Base-by-base conservation (phyloP, 257 asterid genomes). In the Rauvolfia tetraphylla region DNA sequence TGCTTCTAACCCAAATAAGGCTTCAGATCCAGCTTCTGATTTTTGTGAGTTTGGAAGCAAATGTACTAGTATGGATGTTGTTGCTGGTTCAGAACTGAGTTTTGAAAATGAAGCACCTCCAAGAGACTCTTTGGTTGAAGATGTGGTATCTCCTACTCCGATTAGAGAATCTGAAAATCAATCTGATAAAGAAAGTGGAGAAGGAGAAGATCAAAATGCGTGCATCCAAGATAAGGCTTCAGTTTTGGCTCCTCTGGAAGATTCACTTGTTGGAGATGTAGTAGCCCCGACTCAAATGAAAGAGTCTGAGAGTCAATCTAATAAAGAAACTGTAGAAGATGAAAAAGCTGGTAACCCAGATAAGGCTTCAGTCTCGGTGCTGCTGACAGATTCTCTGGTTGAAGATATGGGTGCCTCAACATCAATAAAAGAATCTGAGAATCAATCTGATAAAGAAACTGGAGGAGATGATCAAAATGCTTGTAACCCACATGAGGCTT, bases 311-410 rank as follows among this genome's bases (percentile, higher is more conserved):
- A 73, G 58, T 42, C 14, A 51, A 69, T 33, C 65, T 76, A 68
- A 2, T 41, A 53, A 69, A 38, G 84, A 76, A 66, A 48, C 71
- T 70, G 66, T 57, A 66, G 81, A 58, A 70, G 78, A 72, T 68
- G 31, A 48, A 74, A 75, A 75, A 13, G 58, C 46, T 41, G 36
- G 66, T 70, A 41, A 58, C 27, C 71, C 48, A 38, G 74, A 20
- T 70, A 56, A 23, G 22, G 33, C 76, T 73, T n/a, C 76, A 17
- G 29, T n/a, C 22, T 18, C 36, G 13, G 38, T 33, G 10, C 25
- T 71, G 9, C 8, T 10, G 12, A 53, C 1, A 18, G 59, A 18
- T 18, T 53, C 9, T 53, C 59, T 53, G 59, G 27, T 53, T 73
- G 53, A 9, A 25, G 38, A 62, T 62, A 22, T 29, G 22, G 68